Evolutionary conservation across 129 eudicot genomes (phyloP), one percentile per base, ranked within the genome.

Genomic region (Logfia minima): DNA sequence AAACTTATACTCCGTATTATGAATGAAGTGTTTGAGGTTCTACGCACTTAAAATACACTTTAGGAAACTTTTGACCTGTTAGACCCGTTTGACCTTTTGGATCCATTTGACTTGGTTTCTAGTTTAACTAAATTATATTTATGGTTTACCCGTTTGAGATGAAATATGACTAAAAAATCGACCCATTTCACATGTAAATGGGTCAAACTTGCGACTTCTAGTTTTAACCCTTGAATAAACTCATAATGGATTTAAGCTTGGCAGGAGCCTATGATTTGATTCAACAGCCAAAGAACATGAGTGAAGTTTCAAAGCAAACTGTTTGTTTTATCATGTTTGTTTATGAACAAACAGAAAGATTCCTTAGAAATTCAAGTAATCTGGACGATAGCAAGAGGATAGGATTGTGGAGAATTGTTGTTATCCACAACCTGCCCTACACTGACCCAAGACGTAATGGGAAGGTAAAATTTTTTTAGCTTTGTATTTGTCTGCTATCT

Each of bases 401-500:
- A 51, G 98, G 98, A 8, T 71, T 88, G 82, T 92, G 98, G 98
- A 90, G 92, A 72, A 85, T 87, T 35, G 86, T 90, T 65, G 84
- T 88, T 76, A 88, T 92, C 68, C 96, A 55, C 75, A 90, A 92
- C 83, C 85, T 90, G n/a, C 98, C 98, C 24, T 92, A 92, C 77
- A 64, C 86, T 22, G 98, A 92, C 70, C 94, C 98, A 23, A 90
- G 96, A 71, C 90, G 98, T 58, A 92, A 83, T 52, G 98, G 98
- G 63, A 92, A 92, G 96, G 98, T 92, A 75, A 73, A 37, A 39
- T 32, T 21, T 11, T n/a, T 17, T 8, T 31, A 13, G 37, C 51
- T 64, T 16, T n/a, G 37, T 59, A 59, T 58, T 11, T 73, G 22
- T 34, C 31, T 55, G 24, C 41, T 32, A 4, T 34, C 32, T 60